Conservation (phyloP, 2,329 filamentous ascomycete species). For the Phyllosticta citrichinensis region DNA sequence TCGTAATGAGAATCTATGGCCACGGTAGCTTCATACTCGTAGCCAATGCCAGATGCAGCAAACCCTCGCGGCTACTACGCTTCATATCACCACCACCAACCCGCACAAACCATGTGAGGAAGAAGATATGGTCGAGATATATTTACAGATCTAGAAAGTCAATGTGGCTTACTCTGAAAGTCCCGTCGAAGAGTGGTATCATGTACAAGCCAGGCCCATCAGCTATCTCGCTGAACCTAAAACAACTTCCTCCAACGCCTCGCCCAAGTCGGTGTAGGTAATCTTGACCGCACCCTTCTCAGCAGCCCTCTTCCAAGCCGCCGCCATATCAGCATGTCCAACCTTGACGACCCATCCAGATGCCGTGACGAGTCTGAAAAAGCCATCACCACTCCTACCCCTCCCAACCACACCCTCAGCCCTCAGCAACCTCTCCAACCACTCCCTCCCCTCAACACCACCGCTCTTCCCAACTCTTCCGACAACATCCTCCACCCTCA, state of each 20-base stretch:
- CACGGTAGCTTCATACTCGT: too few relatives aligned
- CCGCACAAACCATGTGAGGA: too few relatives aligned
- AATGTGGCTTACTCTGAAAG: too few relatives aligned
- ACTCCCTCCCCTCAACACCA: slow-evolving; percentile 17
- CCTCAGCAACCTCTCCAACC: slow-evolving; percentile 35
- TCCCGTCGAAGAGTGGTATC: neutral
- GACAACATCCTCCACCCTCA: slow-evolving; percentile 32
- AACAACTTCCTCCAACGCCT: slow-evolving; percentile 25
- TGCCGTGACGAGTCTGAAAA: slow-evolving; percentile 32
- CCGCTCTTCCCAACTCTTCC: slow-evolving; percentile 29
- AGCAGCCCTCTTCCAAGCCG: slow-evolving; percentile 29
- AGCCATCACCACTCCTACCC: slow-evolving; percentile 16
- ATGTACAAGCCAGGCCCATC: neutral
- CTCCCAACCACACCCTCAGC: slow-evolving; percentile 28
- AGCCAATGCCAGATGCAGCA: too few relatives aligned
- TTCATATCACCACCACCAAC: too few relatives aligned
- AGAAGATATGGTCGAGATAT: too few relatives aligned
- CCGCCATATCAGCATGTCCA: slow-evolving; percentile 28
- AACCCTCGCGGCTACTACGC: too few relatives aligned
- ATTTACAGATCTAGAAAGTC: too few relatives aligned
- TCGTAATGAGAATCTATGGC: too few relatives aligned
- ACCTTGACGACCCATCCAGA: slow-evolving; percentile 35
- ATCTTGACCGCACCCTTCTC: slow-evolving; percentile 18
- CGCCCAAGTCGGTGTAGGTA: slow-evolving; percentile 28
- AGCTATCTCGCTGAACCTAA: neutral